Conservation (phyloP, 306 rosid species). For the Luffa acutangula region DNA sequence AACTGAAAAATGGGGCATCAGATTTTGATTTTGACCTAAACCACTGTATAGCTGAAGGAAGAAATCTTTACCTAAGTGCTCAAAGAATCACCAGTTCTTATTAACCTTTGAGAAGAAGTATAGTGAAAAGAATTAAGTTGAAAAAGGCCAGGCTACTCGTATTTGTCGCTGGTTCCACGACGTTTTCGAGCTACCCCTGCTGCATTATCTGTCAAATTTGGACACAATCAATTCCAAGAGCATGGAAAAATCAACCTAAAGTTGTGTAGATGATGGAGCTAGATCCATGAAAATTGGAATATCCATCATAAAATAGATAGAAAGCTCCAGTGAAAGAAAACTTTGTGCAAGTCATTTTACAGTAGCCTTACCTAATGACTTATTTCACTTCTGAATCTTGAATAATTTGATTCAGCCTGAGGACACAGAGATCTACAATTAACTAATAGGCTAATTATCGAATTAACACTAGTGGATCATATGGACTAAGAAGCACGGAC, state of each 20-base stretch:
- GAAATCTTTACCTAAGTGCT: not conserved
- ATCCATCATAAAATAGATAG: no score
- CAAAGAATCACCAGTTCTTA: conserved; percentile 10
- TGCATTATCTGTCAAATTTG: conserved; percentile 1
- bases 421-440: not conserved
- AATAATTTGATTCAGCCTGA: no score
- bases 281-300: not conserved
- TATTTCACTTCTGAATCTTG: not conserved
- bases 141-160: not conserved
- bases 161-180: not conserved
- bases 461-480: no score
- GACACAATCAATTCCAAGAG: not conserved
- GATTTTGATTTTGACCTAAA: not conserved
- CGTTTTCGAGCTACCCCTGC: not conserved
- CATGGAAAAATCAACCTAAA: not conserved
- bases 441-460: not conserved
- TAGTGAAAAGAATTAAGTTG: conserved; percentile 8
- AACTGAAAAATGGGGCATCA: conserved; percentile 2
- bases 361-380: not conserved
- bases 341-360: no score
- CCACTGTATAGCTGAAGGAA: not conserved
- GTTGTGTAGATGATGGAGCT: not conserved
- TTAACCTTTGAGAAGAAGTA: conserved; percentile 5
- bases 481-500: no score
- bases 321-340: no score